phyloP scores from a whole-genome alignment of 441 rosid genomes.

The Pelargonium australe region DNA sequence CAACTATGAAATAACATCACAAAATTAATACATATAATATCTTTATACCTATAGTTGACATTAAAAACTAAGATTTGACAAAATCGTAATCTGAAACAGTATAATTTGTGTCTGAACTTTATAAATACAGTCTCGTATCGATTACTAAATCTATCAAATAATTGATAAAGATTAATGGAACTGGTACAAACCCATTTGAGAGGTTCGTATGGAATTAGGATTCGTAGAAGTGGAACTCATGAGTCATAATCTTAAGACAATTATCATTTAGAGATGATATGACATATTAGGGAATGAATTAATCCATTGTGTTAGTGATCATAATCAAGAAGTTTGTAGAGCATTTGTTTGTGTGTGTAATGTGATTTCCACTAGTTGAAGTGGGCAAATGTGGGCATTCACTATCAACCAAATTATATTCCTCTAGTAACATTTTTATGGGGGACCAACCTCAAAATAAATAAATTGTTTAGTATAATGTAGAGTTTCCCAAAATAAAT shows the following conservation, averaged over 20 bases:
- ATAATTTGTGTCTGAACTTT: too few species aligned
- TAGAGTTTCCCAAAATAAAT: not conserved
- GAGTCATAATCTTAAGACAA: not conserved
- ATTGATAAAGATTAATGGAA: too few species aligned
- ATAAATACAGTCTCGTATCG: too few species aligned
- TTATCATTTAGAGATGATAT: not conserved
- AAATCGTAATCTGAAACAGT: too few species aligned
- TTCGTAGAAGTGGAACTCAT: not conserved
- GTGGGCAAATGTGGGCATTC: slow-evolving; percentile 2
- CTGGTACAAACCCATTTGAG: too few species aligned
- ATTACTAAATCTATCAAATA: too few species aligned
- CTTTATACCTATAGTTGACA: too few species aligned
- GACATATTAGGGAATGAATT: not conserved
- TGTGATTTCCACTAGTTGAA: not conserved
- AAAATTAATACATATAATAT: too few species aligned
- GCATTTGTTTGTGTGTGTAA: not conserved
- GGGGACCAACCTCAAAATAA: too few species aligned
- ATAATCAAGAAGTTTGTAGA: not conserved
- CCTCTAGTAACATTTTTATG: not conserved
- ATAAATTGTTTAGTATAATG: not conserved
- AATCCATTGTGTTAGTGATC: not conserved
- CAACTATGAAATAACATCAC: too few species aligned
- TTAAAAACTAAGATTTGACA: too few species aligned
- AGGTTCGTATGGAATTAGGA: not conserved
- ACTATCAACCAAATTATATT: not conserved